These are phyloP conservation scores for Botrytis elliptica DNA, from an alignment of 2,329 filamentous ascomycete species.

Conservation along the genomic window DNA sequence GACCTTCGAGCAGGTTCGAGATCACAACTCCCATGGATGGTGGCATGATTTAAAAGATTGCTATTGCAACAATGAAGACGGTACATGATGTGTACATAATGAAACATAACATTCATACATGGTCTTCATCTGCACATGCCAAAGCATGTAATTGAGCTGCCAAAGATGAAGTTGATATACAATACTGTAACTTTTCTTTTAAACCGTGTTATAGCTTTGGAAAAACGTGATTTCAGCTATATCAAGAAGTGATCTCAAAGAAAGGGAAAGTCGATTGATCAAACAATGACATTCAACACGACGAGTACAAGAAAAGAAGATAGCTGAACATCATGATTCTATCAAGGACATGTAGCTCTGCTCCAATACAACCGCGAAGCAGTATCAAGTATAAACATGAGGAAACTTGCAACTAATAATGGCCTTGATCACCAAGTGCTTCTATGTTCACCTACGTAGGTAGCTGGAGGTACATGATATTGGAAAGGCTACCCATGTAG, in stretches of 20 bases:
- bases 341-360: neutral
- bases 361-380: neutral
- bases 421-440: constrained; percentile 1
- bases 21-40: neutral
- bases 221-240: neutral
- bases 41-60: neutral
- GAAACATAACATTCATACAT: neutral
- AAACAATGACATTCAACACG: neutral
- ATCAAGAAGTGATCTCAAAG: neutral
- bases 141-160: neutral
- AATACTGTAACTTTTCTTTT: neutral
- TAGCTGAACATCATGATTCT: neutral
- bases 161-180: neutral
- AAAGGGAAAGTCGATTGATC: neutral
- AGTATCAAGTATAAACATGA: neutral
- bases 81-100: neutral
- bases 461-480: no score
- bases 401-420: neutral
- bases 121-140: neutral
- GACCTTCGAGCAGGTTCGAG: neutral
- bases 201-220: neutral
- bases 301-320: neutral
- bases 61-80: neutral
- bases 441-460: neutral
- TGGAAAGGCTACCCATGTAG: neutral